Base-by-base conservation (phyloP, 1,139 yeast species). In the Hansenula lynferdii region DNA sequence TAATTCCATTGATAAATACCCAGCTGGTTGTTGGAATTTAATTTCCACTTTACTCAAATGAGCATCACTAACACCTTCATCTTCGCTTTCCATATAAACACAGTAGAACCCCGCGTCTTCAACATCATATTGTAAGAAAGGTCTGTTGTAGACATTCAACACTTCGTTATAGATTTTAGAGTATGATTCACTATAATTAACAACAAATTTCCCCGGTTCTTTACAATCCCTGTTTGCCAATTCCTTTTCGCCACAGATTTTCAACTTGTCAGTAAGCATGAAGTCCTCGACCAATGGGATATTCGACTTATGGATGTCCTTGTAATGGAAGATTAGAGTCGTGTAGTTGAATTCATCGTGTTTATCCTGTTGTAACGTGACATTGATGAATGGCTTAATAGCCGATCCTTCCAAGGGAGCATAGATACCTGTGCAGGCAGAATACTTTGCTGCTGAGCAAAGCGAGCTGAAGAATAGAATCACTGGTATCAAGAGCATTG, bases 11-110 rank as follows among this genome's bases (percentile, higher is more conserved):
- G 37, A 35, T 24, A 35, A 28, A 28, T 28, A 35, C 7, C 37
- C 37, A 24, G 21, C 23, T 18, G 27, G 23, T 35, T 35, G 37
- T 24, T 35, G 37, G n/a, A 28, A 35, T 23, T 35, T 28, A 18
- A 35, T 18, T 18, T 35, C 28, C 21, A 34, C 17, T 18, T 27
- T 16, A 17, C 17, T 20, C 27, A 17, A 12, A 4, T 14, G n/a
- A n/a, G n/a, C 12, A 6, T 34, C 37, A 17, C 17, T 16, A 2
- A n/a, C n/a, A 18, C 10, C 18, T 6, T 21, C 21, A 14, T 16
- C 27, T 2, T 21, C 6, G 6, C 19, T 23, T 23, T 31, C n/a
- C 5, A 35, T 19, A 28, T 35, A 35, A 19, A 35, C 37, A 19
- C 37, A 35, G 19, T 35, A 35, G 17, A n/a, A 19, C 16, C 37